A percentile compares a stretch with the other conserved stretches of the same genome.
phyloP scores from a whole-genome alignment of 768 basidiomycete genomes.

The Pleurotus pulmonarius region DNA sequence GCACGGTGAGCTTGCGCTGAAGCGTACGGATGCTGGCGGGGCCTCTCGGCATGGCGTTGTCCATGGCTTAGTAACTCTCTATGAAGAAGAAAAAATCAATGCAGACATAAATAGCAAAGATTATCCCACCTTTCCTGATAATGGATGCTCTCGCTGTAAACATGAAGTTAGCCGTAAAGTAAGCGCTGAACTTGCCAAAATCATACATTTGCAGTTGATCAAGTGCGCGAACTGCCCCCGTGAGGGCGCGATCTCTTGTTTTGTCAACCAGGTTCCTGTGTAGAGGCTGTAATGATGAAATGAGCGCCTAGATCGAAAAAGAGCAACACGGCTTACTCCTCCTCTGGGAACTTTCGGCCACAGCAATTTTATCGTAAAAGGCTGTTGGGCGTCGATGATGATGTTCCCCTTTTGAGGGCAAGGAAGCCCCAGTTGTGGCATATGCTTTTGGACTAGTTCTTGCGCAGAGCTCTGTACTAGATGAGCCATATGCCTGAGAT shows the following conservation, averaged over 20 bases:
- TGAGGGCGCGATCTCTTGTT: neutral
- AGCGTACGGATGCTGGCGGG: no score
- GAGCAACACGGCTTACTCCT: neutral
- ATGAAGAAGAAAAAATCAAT: neutral
- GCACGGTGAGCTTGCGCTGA: no score
- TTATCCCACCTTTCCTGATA: neutral
- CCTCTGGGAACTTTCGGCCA: neutral
- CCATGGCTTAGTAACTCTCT: neutral
- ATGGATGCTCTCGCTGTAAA: neutral
- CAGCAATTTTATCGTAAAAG: neutral
- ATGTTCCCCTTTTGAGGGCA: conserved; percentile 33
- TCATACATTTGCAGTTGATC: neutral
- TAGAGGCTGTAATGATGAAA: neutral
- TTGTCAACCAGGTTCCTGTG: neutral
- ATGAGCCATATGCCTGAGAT: no score
- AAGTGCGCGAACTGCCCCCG: neutral
- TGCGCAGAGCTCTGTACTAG: no score
- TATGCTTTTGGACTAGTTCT: conserved; percentile 20
- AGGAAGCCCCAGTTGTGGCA: conserved; percentile 31
- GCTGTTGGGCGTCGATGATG: no score
- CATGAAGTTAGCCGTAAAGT: no score
- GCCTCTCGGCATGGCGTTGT: no score
- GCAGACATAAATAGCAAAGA: neutral
- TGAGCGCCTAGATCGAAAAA: neutral
- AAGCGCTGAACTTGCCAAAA: neutral